Conservation (phyloP, 139 green algal genomes). For the Chlamydomonas sp. region DNA sequence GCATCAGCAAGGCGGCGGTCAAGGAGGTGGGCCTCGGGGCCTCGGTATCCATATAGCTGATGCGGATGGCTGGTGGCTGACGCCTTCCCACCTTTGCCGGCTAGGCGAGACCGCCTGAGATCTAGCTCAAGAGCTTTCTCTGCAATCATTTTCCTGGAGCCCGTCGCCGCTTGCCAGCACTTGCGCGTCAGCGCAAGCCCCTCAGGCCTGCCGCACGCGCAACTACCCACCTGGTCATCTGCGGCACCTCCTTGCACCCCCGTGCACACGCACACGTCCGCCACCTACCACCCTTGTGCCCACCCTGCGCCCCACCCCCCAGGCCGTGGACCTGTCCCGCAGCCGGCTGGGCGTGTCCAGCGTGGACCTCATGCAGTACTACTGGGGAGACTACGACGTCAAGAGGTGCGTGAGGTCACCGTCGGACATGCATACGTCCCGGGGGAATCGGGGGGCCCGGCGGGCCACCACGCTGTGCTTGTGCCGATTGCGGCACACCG, state of each 20-base stretch:
- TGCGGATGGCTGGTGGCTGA: too few relatives aligned
- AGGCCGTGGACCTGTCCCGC: slow-evolving; percentile 55
- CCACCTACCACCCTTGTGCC: background rate
- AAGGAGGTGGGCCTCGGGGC: slow-evolving; percentile 33
- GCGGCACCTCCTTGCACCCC: background rate
- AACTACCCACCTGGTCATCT: background rate
- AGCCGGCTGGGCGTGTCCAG: slow-evolving; percentile 47
- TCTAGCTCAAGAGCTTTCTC: too few relatives aligned
- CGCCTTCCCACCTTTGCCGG: too few relatives aligned
- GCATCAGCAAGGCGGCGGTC: slow-evolving; percentile 51
- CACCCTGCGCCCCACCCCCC: background rate
- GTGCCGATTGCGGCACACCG: too few relatives aligned
- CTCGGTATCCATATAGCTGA: background rate
- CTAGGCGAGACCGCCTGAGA: too few relatives aligned
- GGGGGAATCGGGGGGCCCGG: too few relatives aligned
- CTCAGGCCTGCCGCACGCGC: too few relatives aligned
- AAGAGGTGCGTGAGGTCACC: background rate
- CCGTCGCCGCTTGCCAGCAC: too few relatives aligned
- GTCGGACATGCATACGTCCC: background rate
- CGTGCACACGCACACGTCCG: background rate
- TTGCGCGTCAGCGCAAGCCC: too few relatives aligned
- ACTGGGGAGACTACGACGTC: slow-evolving; percentile 68
- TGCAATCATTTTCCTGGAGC: too few relatives aligned
- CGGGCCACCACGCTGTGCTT: too few relatives aligned
- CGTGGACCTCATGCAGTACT: slow-evolving; percentile 71